phyloP scores from a whole-genome alignment of 345 rosid genomes.

The Salix exigua region DNA sequence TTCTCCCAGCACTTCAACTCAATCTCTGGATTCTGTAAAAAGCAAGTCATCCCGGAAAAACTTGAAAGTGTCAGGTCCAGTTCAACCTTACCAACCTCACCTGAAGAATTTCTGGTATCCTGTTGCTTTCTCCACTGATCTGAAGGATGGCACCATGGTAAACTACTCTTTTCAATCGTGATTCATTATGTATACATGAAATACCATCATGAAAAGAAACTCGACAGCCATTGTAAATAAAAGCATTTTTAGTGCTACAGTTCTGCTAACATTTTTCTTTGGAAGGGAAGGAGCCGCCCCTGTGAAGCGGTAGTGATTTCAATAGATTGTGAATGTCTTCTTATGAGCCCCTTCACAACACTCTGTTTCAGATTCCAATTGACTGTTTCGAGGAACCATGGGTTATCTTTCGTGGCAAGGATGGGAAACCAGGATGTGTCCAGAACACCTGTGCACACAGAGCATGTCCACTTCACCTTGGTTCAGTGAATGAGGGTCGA shows the following conservation, averaged over 20 bases:
- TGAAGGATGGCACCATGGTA: constrained; percentile 91
- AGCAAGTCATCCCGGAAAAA: constrained; percentile 50
- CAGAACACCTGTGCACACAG: constrained; percentile 94
- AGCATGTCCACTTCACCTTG: constrained; percentile 97
- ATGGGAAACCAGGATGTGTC: constrained; percentile 90
- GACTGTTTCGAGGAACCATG: constrained; percentile 96
- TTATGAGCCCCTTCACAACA: background rate
- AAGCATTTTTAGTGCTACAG: background rate
- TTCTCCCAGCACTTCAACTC: constrained; percentile 47
- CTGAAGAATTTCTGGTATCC: constrained; percentile 97
- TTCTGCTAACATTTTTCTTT: background rate
- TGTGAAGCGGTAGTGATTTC: background rate
- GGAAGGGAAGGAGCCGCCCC: background rate
- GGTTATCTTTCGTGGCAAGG: constrained; percentile 92
- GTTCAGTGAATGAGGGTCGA: constrained; percentile 86
- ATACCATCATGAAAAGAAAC: background rate
- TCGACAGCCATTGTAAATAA: background rate
- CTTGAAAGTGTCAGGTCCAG: constrained; percentile 91
- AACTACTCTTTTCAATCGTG: constrained; percentile 11
- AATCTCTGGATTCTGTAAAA: constrained; percentile 35
- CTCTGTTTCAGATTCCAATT: constrained; percentile 65
- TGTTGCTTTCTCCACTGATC: constrained; percentile 71
- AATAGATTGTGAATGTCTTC: background rate
- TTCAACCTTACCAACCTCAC: constrained; percentile 62
- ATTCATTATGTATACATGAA: background rate